A percentile compares a stretch with the other conserved stretches of the same genome.
These are phyloP conservation scores for Dendrothele bispora DNA, from an alignment of 768 basidiomycete species.

Conservation along the genomic window DNA sequence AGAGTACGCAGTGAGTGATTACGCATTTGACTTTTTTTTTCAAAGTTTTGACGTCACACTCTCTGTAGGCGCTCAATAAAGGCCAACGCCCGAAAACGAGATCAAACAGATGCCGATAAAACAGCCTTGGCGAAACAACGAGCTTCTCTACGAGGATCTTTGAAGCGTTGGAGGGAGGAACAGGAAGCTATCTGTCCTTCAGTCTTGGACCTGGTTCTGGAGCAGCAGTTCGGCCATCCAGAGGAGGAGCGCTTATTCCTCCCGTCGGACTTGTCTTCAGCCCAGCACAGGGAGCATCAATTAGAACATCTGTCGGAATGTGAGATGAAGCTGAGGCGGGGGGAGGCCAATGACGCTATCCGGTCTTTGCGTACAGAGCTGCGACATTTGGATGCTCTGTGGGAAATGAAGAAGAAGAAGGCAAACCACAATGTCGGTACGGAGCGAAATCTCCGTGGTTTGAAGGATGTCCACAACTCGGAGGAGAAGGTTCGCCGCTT, in stretches of 20 bases:
- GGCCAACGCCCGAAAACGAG: too few species aligned
- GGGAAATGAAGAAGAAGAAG: too few species aligned
- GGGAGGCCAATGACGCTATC: too few species aligned
- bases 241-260: background rate
- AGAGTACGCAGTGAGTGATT: conserved; percentile 1
- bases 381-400: too few species aligned
- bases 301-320: background rate
- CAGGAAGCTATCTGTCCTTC: background rate
- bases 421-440: too few species aligned
- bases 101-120: background rate
- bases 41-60: too few species aligned
- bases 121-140: background rate
- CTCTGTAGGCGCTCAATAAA: too few species aligned
- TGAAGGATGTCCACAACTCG: too few species aligned
- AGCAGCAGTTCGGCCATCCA: background rate
- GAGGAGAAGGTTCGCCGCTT: too few species aligned
- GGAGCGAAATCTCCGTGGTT: too few species aligned
- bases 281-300: background rate
- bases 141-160: background rate
- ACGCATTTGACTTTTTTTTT: too few species aligned
- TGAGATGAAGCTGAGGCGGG: conserved; percentile 1
- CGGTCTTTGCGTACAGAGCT: too few species aligned
- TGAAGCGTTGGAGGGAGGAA: background rate
- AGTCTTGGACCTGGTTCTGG: background rate
- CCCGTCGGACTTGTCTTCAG: background rate